Evolutionary conservation across 768 basidiomycete genomes (phyloP).

Genomic region (Royoungia palumana): DNA sequence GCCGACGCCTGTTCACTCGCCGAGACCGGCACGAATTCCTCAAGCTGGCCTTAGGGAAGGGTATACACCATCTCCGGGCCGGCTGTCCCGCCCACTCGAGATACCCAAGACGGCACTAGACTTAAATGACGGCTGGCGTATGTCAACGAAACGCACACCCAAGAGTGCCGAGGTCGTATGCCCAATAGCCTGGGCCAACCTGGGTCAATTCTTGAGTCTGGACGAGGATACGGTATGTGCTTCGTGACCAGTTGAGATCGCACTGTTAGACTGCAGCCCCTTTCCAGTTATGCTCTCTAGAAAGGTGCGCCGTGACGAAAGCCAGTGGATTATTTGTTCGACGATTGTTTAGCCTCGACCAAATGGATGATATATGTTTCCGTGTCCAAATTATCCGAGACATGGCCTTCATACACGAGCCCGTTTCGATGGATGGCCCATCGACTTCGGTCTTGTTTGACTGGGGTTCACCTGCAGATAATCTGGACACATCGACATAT

Average conservation of each 20-base stretch:
- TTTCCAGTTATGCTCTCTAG: conserved; percentile 27
- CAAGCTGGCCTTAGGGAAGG: background rate
- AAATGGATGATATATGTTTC: conserved; percentile 40
- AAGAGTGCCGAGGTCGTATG: conserved; percentile 29
- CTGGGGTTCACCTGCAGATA: conserved; percentile 43
- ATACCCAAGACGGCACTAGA: conserved; percentile 4
- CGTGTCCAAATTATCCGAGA: conserved; percentile 38
- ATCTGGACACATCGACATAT: conserved; percentile 33
- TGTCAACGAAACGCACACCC: conserved; percentile 43
- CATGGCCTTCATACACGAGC: conserved; percentile 53
- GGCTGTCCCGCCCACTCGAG: conserved; percentile 4
- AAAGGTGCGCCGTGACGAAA: conserved; percentile 20
- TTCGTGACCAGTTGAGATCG: background rate
- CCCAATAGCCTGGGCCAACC: conserved; percentile 28
- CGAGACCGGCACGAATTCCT: conserved; percentile 1
- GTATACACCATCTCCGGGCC: conserved; percentile 5
- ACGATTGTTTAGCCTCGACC: conserved; percentile 29
- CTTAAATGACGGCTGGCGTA: conserved; percentile 33
- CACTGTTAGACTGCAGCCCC: background rate
- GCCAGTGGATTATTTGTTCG: background rate
- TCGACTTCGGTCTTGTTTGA: conserved; percentile 47
- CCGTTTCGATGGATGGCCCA: conserved; percentile 50
- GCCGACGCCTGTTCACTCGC: conserved; percentile 11
- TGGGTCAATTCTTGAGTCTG: conserved; percentile 31
- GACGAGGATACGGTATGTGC: conserved; percentile 41